Evolutionary conservation across 1,284 basidiomycete genomes (phyloP).

Genomic region (Pyrrhoderma noxium): DNA sequence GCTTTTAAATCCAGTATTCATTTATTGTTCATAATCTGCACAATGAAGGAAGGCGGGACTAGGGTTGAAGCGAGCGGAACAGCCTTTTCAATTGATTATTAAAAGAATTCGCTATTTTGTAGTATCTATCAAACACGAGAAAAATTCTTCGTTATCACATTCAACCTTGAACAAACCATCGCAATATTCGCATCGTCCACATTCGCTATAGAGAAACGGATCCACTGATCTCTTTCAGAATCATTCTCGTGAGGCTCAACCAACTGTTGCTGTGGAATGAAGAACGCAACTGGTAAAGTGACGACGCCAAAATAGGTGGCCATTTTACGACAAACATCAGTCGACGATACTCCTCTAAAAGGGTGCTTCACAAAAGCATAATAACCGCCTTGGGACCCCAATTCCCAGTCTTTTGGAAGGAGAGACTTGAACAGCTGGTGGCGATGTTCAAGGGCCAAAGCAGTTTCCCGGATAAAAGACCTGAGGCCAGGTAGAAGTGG

Average conservation of each 20-base stretch:
- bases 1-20: too few relatives aligned
- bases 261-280: constrained; percentile 32
- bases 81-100: too few relatives aligned
- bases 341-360: constrained; percentile 42
- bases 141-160: constrained; percentile 30
- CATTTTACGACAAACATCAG: constrained; percentile 51
- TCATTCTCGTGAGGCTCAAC: constrained; percentile 27
- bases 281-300: constrained; percentile 65
- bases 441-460: constrained; percentile 45
- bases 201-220: constrained; percentile 81
- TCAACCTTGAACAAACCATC: constrained; percentile 52
- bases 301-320: constrained; percentile 61
- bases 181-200: constrained; percentile 57
- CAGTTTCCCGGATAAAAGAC: constrained; percentile 44
- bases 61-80: too few relatives aligned
- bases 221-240: constrained; percentile 46
- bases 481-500: constrained; percentile 49
- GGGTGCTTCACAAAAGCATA: constrained; percentile 76
- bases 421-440: constrained; percentile 50
- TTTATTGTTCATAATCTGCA: too few relatives aligned
- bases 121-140: too few relatives aligned
- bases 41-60: too few relatives aligned
- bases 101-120: too few relatives aligned
- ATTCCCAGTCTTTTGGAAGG: constrained; percentile 47
- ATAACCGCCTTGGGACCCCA: constrained; percentile 64